phyloP scores from a whole-genome alignment of 257 asterid species.

The Nicotiana benthamiana region DNA sequence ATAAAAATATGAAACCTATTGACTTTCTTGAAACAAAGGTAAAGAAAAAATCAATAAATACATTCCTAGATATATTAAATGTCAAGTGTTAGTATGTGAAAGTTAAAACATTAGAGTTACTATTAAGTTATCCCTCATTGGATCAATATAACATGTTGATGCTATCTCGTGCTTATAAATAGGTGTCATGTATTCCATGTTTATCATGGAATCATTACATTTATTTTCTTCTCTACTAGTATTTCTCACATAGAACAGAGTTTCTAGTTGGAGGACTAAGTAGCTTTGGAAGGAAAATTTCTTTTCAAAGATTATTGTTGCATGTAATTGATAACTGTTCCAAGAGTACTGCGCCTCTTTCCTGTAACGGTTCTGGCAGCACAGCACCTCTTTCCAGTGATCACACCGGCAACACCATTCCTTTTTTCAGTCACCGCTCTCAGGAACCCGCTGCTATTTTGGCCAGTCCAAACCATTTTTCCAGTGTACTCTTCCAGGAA shows the following conservation, averaged over 20 bases:
- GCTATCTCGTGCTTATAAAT: too few relatives aligned
- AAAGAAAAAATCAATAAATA: background rate
- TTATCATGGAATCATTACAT: background rate
- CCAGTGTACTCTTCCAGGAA: background rate
- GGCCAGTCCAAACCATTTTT: background rate
- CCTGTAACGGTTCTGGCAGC: background rate
- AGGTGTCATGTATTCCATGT: too few relatives aligned
- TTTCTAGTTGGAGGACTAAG: background rate
- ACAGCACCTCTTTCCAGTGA: background rate
- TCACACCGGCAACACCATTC: background rate
- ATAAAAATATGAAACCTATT: background rate
- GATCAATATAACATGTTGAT: background rate
- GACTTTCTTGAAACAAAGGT: background rate
- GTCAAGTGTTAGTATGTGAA: background rate
- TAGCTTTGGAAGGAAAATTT: background rate
- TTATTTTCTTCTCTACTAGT: background rate
- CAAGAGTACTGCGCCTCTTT: background rate
- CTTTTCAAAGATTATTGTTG: background rate
- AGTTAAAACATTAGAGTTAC: background rate
- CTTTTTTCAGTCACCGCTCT: background rate
- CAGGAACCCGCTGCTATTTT: background rate
- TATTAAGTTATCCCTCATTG: background rate
- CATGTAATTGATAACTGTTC: background rate
- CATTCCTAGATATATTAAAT: background rate
- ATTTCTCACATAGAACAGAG: background rate